Conservation (phyloP, 2,329 filamentous ascomycete genomes). For the Xylariomycetidae sp. region DNA sequence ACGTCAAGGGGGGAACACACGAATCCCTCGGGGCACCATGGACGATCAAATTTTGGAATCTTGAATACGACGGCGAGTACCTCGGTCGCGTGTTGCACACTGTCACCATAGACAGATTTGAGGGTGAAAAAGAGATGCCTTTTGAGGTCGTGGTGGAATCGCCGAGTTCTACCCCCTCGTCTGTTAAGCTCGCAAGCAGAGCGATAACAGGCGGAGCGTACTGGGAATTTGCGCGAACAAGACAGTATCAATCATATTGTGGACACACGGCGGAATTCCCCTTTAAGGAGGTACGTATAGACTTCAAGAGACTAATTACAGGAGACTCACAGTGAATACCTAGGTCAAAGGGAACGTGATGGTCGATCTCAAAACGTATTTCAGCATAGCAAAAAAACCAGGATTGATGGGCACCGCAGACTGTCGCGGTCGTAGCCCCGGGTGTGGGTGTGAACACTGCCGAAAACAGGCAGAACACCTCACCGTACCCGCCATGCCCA, state of each 20-base stretch:
- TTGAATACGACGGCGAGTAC: conserved; percentile 6
- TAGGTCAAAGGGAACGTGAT: conserved; percentile 15
- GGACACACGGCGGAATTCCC: conserved; percentile 11
- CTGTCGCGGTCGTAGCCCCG: conserved; percentile 7
- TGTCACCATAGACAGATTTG: neutral
- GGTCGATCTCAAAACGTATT: conserved; percentile 8
- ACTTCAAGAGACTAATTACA: neutral
- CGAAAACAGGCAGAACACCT: neutral
- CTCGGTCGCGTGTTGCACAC: conserved; percentile 1
- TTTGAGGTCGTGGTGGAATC: too few relatives aligned
- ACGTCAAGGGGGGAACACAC: conserved; percentile 2
- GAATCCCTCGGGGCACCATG: conserved; percentile 1
- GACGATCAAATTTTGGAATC: conserved; percentile 3
- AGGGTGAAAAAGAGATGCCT: conserved; percentile 3
- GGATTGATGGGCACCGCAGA: conserved; percentile 1
- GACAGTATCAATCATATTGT: conserved; percentile 11
- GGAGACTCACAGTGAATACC: neutral
- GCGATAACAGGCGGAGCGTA: conserved; percentile 7
- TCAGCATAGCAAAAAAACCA: too few relatives aligned
- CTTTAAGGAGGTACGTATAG: conserved; percentile 11
- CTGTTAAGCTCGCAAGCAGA: conserved; percentile 2
- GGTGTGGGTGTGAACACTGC: conserved; percentile 5
- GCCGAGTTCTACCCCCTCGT: neutral
- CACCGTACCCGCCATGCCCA: neutral
- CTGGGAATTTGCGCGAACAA: conserved; percentile 8